phyloP scores from a whole-genome alignment of 2,329 filamentous ascomycete genomes.

The Xylaria sp. region DNA sequence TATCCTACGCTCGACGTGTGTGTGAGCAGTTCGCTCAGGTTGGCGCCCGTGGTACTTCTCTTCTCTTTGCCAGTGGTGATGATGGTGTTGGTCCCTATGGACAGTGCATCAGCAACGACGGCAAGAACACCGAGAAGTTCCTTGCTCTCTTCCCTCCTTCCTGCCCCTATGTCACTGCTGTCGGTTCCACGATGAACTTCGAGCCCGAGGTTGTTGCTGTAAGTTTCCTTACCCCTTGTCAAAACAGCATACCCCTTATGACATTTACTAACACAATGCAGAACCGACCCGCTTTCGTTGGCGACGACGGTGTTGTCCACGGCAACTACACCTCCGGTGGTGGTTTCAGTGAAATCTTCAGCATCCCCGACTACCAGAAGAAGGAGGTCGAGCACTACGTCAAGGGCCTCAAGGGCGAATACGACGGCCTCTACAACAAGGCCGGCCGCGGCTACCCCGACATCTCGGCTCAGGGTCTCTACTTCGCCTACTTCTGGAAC shows the following conservation, averaged over 20 bases:
- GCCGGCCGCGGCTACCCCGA: slow-evolving; percentile 44
- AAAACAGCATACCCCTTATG: too few species aligned
- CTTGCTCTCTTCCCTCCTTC: slow-evolving; percentile 49
- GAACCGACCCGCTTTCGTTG: slow-evolving; percentile 29
- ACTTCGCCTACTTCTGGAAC: slow-evolving; percentile 34
- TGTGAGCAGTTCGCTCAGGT: slow-evolving; percentile 51
- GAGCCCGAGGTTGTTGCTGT: slow-evolving; percentile 35
- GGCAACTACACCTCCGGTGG: slow-evolving; percentile 30
- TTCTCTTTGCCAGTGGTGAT: slow-evolving; percentile 50
- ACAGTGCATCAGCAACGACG: slow-evolving; percentile 49
- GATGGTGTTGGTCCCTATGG: slow-evolving; percentile 34
- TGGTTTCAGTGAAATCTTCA: slow-evolving; percentile 45
- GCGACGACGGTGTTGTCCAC: slow-evolving; percentile 19
- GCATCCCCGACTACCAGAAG: slow-evolving; percentile 39
- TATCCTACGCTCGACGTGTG: slow-evolving; percentile 46
- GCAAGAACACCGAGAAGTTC: slow-evolving; percentile 49
- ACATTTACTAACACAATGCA: background rate
- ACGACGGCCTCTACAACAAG: slow-evolving; percentile 41
- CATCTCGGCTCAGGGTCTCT: slow-evolving; percentile 33
- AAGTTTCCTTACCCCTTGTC: background rate
- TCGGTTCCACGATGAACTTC: slow-evolving; percentile 32
- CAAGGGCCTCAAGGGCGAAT: slow-evolving; percentile 36
- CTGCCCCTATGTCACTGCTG: slow-evolving; percentile 35
- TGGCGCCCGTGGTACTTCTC: slow-evolving; percentile 46
- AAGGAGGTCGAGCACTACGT: slow-evolving; percentile 36